Evolutionary conservation across 768 basidiomycete species (phyloP), one percentile per base, ranked within the genome.

Genomic region (Phanerodontia chrysosporium): DNA sequence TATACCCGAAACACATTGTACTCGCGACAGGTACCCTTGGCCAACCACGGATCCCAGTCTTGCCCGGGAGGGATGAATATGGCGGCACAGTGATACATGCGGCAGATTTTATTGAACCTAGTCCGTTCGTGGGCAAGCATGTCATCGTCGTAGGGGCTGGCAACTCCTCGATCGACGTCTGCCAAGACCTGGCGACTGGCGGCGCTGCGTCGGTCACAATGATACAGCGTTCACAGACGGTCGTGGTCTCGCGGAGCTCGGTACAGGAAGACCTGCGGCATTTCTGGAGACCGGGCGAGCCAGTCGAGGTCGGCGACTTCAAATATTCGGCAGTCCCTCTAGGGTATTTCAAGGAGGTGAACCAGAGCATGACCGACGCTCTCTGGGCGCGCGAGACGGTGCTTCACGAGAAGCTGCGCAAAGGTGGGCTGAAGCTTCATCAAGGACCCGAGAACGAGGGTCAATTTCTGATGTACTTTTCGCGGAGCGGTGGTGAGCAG

Each of bases 91-190:
- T 65, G 5, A 13, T 74, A n/a, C 76, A 77, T 59, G 65, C 74
- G 1, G 62, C 61, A 22, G 44, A 67, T 9, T 76, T 72, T 57
- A 48, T 55, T 1, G 73, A 71, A 14, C 69, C 68, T 1, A 49
- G 57, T 18, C 29, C 59, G 10, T 76, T 71, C 51, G 27, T 62
- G 8, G 75, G 75, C 4, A 72, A 75, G 57, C 62, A 62, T 30
- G 75, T 75, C 29, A 65, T 77, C 29, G 74, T 78, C 29, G 67
- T 78, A 4, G 77, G 77, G 13, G 72, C 77, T 72, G 76, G 71
- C 21, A 77, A 76, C 58, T 70, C 70, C 1, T 66, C 71, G 7
- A 72, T 75, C 18, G 76, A 79, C 59, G 65, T 78, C 16, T 74
- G 72, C 55, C 71, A 73, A 49, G 77, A 78, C 58, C 68, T 76